These are phyloP conservation scores for Salvia rosmarinus DNA, from an alignment of 257 asterid genomes.

Conservation along the genomic window DNA sequence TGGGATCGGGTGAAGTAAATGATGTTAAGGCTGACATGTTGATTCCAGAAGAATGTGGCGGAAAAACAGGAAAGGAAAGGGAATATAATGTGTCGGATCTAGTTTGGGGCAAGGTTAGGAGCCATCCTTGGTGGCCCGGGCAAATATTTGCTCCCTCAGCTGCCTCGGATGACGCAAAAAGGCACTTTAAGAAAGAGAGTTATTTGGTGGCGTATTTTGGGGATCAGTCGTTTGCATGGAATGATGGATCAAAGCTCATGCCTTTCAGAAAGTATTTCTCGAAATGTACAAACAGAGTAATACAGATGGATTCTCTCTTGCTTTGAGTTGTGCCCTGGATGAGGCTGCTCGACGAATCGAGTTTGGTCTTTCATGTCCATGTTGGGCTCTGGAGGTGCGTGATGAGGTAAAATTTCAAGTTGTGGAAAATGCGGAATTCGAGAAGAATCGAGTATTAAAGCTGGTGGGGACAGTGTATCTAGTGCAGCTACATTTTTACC, in stretches of 20 bases:
- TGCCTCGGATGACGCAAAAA: slow-evolving; percentile 62
- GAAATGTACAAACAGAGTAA: slow-evolving; percentile 68
- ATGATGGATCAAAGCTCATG: slow-evolving; percentile 55
- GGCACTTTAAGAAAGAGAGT: slow-evolving; percentile 46
- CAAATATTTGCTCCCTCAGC: slow-evolving; percentile 65
- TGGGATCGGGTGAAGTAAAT: slow-evolving; percentile 25
- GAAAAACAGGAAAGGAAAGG: slow-evolving; percentile 55
- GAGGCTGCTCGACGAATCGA: slow-evolving; percentile 69
- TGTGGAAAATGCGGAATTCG: slow-evolving; percentile 51
- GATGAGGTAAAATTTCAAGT: slow-evolving; percentile 47
- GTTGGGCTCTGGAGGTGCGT: slow-evolving; percentile 53
- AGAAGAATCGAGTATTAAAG: slow-evolving; percentile 41
- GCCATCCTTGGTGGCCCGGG: slow-evolving; percentile 99
- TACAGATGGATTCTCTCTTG: slow-evolving; percentile 47
- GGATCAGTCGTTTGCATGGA: slow-evolving; percentile 91
- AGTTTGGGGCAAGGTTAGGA: slow-evolving; percentile 90
- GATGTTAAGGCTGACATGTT: slow-evolving; percentile 29
- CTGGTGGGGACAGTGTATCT: slow-evolving; percentile 48
- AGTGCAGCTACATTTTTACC: slow-evolving; percentile 52
- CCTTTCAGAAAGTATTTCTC: slow-evolving; percentile 59
- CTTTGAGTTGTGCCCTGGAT: slow-evolving; percentile 58
- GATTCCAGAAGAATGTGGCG: slow-evolving; percentile 40
- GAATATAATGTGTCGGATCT: slow-evolving; percentile 58
- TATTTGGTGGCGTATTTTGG: slow-evolving; percentile 74
- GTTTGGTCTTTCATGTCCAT: slow-evolving; percentile 69